Percentiles rank a stretch among this genome's conserved stretches.
Conservation (phyloP, 108 stramenopile species). For the Parmales sp. region DNA sequence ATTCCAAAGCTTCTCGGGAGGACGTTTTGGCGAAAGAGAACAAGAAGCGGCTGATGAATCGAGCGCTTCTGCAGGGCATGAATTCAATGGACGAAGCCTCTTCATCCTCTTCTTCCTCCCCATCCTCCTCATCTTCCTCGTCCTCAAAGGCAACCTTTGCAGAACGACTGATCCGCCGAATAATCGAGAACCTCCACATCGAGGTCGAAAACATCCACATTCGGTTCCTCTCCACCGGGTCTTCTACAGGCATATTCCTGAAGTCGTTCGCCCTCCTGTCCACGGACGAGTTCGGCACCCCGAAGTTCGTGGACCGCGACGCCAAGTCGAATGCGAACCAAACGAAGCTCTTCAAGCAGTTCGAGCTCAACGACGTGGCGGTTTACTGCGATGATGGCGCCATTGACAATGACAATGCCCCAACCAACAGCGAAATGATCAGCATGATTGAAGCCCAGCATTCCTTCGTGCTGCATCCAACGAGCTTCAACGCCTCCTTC, state of each 20-base stretch:
- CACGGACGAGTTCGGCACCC: slow-evolving; percentile 49
- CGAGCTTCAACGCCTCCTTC: slow-evolving; percentile 63
- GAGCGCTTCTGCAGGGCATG: too few relatives aligned
- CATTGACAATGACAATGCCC: too few relatives aligned
- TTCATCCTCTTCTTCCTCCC: neutral
- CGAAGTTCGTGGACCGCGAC: slow-evolving; percentile 59
- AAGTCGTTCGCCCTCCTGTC: slow-evolving; percentile 51
- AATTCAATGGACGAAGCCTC: too few relatives aligned
- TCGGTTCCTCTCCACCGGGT: slow-evolving; percentile 34
- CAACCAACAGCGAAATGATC: neutral
- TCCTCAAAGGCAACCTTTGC: too few relatives aligned
- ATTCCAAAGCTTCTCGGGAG: too few relatives aligned
- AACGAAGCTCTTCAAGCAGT: slow-evolving; percentile 40
- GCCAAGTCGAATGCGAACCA: slow-evolving; percentile 15
- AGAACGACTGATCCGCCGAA: slow-evolving; percentile 53
- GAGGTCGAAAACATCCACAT: slow-evolving; percentile 66
- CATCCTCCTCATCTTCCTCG: too few relatives aligned
- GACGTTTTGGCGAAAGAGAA: too few relatives aligned
- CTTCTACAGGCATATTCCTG: slow-evolving; percentile 50
- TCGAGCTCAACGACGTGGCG: slow-evolving; percentile 54
- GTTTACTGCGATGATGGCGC: slow-evolving; percentile 62
- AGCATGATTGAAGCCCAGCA: slow-evolving; percentile 9
- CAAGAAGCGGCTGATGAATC: too few relatives aligned
- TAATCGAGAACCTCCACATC: slow-evolving; percentile 71
- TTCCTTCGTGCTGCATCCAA: slow-evolving; percentile 51